phyloP scores from a whole-genome alignment of 2,329 filamentous ascomycete species.

The Fusarium subtropicale region DNA sequence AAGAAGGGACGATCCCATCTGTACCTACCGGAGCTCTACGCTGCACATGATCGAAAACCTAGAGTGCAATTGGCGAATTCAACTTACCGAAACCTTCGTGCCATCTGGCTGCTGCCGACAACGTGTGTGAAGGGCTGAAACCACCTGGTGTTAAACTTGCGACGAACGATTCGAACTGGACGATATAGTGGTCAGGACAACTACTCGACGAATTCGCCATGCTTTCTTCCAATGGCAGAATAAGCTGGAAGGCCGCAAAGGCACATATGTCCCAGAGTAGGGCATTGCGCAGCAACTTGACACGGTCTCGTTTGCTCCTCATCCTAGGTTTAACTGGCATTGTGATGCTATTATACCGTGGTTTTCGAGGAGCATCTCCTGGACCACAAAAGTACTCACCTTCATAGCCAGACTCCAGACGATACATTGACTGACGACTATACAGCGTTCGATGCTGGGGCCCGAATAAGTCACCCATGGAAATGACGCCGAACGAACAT shows the following conservation, averaged over 20 bases:
- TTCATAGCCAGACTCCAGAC: neutral
- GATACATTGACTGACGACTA: constrained; percentile 29
- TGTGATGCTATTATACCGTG: constrained; percentile 87
- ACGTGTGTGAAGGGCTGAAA: constrained; percentile 17
- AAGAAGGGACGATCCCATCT: neutral
- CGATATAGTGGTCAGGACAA: constrained; percentile 36
- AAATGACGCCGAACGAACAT: constrained; percentile 93
- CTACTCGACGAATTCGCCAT: constrained; percentile 63
- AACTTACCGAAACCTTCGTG: neutral
- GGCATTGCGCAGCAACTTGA: constrained; percentile 76
- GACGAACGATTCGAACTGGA: constrained; percentile 19
- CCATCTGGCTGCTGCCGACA: constrained; percentile 24
- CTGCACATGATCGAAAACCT: constrained; percentile 6
- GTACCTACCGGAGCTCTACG: neutral
- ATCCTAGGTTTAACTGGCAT: constrained; percentile 76
- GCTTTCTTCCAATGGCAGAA: constrained; percentile 88
- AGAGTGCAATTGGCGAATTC: constrained; percentile 15
- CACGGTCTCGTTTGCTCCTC: constrained; percentile 81
- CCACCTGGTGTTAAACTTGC: constrained; percentile 17
- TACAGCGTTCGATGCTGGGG: constrained; percentile 96
- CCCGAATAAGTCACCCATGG: constrained; percentile 92
- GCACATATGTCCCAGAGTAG: constrained; percentile 81
- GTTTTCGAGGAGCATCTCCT: constrained; percentile 80
- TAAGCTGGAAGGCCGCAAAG: constrained; percentile 92
- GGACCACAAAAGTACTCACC: constrained; percentile 88